Conservation (phyloP, 176 grass and related monocot species). For the Carex myosuroides region DNA sequence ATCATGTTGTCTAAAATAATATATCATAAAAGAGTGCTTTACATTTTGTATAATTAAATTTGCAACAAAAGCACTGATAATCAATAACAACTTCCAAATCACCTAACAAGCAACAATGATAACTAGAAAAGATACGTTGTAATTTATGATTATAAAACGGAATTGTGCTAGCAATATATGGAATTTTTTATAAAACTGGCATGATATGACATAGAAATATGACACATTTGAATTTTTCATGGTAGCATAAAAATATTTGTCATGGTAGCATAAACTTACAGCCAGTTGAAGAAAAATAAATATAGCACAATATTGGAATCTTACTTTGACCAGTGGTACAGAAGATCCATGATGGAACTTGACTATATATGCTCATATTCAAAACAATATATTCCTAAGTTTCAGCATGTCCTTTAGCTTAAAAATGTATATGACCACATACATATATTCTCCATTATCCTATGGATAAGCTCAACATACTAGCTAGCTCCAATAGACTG, state of each 20-base stretch:
- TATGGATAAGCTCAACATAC: background rate
- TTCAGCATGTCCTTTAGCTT: background rate
- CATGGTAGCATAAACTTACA: too few relatives aligned
- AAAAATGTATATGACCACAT: background rate
- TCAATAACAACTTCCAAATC: background rate
- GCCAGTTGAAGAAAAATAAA: too few relatives aligned
- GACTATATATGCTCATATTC: background rate
- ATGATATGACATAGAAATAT: too few relatives aligned
- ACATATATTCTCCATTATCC: background rate
- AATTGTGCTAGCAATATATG: too few relatives aligned
- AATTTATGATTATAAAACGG: too few relatives aligned
- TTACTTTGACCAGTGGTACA: background rate
- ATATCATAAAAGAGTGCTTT: background rate
- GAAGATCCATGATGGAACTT: background rate
- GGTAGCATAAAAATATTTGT: too few relatives aligned
- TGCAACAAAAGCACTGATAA: background rate
- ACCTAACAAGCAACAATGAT: background rate
- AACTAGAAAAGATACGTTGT: too few relatives aligned
- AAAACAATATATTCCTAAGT: background rate
- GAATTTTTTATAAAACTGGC: too few relatives aligned
- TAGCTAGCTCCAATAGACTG: background rate
- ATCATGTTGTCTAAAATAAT: background rate
- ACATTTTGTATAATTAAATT: background rate
- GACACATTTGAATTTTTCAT: too few relatives aligned
- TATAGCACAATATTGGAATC: too few relatives aligned